Evolutionary conservation across 768 basidiomycete species (phyloP).

Genomic region (Hydnum rufescens): DNA sequence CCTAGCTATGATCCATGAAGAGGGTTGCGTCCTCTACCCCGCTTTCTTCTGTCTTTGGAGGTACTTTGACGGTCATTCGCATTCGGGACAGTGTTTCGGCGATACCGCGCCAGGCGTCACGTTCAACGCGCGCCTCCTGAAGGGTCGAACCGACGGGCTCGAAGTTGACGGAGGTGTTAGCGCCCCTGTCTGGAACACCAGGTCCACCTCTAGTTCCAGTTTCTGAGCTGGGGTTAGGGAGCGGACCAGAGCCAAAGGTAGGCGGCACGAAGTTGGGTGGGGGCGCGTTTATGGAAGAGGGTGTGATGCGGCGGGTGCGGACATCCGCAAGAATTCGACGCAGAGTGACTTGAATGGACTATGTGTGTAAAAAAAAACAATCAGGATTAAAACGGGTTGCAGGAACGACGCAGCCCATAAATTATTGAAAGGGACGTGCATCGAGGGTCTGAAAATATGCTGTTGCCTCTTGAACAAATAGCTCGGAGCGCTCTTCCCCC

Average conservation of each 20-base stretch:
- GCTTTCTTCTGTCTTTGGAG: too few relatives aligned
- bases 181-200: background rate
- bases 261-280: constrained; percentile 8
- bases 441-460: constrained; percentile 10
- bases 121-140: constrained; percentile 10
- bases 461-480: constrained; percentile 9
- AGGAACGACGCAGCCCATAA: background rate
- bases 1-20: too few relatives aligned
- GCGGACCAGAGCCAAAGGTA: constrained; percentile 5
- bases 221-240: background rate
- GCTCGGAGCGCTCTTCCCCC: constrained; percentile 9
- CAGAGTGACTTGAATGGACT: constrained; percentile 7
- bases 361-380: background rate
- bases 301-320: constrained; percentile 8
- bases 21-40: too few relatives aligned
- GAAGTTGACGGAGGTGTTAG: background rate
- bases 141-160: constrained; percentile 2
- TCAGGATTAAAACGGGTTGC: too few relatives aligned
- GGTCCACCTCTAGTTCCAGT: background rate
- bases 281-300: constrained; percentile 8
- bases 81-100: constrained; percentile 6
- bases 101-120: constrained; percentile 10
- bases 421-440: constrained; percentile 1
- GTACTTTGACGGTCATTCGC: background rate
- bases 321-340: constrained; percentile 5